Conservation (phyloP, 352 stramenopile genomes). For the Phytophthora rubi region DNA sequence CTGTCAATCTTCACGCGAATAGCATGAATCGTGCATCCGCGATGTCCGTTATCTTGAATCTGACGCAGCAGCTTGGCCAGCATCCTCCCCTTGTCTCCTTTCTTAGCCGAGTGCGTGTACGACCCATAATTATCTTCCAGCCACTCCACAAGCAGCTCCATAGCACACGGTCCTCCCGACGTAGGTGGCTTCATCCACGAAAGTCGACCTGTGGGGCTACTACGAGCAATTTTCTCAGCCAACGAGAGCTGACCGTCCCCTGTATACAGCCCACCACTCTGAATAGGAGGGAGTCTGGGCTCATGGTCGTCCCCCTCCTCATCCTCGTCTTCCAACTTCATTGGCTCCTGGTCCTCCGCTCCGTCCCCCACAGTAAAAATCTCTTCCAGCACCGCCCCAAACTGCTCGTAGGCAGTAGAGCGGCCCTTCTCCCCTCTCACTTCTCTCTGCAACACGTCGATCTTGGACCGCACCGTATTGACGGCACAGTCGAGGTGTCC, state of each 20-base stretch:
- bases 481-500: constrained; percentile 32
- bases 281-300: neutral
- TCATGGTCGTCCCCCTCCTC: neutral
- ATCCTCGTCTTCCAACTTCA: constrained; percentile 5
- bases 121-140: constrained; percentile 23
- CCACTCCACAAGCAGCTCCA: constrained; percentile 37
- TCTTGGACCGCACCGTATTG: constrained; percentile 35
- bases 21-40: constrained; percentile 33
- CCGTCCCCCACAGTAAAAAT: constrained; percentile 41
- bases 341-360: constrained; percentile 16
- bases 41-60: constrained; percentile 29
- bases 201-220: constrained; percentile 20
- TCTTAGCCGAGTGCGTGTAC: constrained; percentile 36
- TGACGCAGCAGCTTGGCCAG: constrained; percentile 24
- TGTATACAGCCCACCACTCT: neutral
- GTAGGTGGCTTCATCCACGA: constrained; percentile 36
- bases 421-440: constrained; percentile 32
- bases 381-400: constrained; percentile 36
- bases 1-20: constrained; percentile 43
- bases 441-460: constrained; percentile 32
- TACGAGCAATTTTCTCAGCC: constrained; percentile 12
- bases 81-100: constrained; percentile 38
- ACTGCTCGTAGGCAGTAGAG: constrained; percentile 36
- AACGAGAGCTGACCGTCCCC: neutral
- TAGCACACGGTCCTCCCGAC: constrained; percentile 23